Evolutionary conservation across 768 basidiomycete species (phyloP), one percentile per base, ranked within the genome.

Genomic region (Chlorophyllum brunneum): DNA sequence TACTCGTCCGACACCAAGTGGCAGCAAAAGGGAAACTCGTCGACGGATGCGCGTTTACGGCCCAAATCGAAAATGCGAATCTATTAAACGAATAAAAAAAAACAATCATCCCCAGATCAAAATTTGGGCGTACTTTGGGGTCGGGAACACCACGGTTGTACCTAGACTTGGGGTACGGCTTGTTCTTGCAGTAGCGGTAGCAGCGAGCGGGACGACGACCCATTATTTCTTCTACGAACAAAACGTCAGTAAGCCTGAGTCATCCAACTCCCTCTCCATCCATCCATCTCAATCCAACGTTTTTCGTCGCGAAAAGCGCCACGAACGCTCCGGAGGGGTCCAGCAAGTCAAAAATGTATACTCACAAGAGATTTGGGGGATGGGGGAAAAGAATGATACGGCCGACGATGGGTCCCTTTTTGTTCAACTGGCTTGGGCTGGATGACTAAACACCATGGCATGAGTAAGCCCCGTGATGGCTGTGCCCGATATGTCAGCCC

Each of bases 181-280:
- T 98, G 83, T 95, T 95, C 78, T 98, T 98, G 83, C 94, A 98
- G 79, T 98, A 98, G 61, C 94, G 88, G 79, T 95, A 95, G 84
- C 93, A 97, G 65, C 91, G 88, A 74, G 94, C 92, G 58, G 94
- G 93, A 79, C 93, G 91, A 70, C 93, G 92, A 82, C 94, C 94
- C 94, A 97, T 97, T 51, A 56, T 64, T 65, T 60, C 16, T 46
- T 26, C 34, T 48, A 5, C 26, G n/a, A 3, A 13, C 15, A 26
- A 48, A 22, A 8, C 2, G 18, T 23, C 30, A 22, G n/a, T 26
- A 24, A 51, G 46, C 56, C n/a, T n/a, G n/a, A n/a, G 53, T 50
- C 59, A 54, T 48, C 48, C 36, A 51, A 45, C 56, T 16, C 43
- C 51, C 34, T 41, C 33, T 10, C 39, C n/a, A 13, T 30, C 54